Conservation (phyloP, 1,284 basidiomycete genomes). For the Tremellales sp. region DNA sequence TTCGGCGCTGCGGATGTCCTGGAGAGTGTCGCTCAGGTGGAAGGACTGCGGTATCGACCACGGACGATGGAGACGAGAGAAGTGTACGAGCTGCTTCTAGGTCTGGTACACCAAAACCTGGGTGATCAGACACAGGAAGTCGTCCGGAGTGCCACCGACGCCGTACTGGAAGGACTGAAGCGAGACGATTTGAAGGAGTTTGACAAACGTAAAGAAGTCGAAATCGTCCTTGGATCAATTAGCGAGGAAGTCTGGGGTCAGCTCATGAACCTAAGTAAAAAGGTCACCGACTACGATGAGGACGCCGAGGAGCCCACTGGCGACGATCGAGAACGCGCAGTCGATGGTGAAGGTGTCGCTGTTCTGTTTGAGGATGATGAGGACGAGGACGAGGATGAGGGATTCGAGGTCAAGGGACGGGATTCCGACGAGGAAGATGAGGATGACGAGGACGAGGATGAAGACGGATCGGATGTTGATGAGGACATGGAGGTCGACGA, state of each 20-base stretch:
- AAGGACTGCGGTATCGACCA: slow-evolving; percentile 88
- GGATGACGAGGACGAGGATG: slow-evolving; percentile 56
- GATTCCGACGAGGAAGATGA: slow-evolving; percentile 59
- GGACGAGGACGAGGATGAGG: slow-evolving; percentile 73
- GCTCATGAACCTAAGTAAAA: slow-evolving; percentile 83
- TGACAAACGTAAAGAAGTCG: slow-evolving; percentile 94
- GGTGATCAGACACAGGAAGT: slow-evolving; percentile 96
- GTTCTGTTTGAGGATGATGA: slow-evolving; percentile 97
- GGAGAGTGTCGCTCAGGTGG: slow-evolving; percentile 86
- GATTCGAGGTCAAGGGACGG: slow-evolving; percentile 60
- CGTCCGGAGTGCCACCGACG: slow-evolving; percentile 89
- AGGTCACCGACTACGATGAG: slow-evolving; percentile 91
- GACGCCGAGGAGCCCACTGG: slow-evolving; percentile 81
- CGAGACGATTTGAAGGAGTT: slow-evolving; percentile 89
- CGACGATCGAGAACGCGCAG: slow-evolving; percentile 54
- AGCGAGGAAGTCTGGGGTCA: slow-evolving; percentile 77
- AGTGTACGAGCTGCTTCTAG: slow-evolving; percentile 89
- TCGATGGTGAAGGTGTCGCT: slow-evolving; percentile 76
- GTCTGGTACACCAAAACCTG: slow-evolving; percentile 72
- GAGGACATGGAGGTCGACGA: slow-evolving; percentile 54
- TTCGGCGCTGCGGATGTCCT: slow-evolving; percentile 70
- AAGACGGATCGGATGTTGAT: slow-evolving; percentile 45
- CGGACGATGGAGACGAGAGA: slow-evolving; percentile 90
- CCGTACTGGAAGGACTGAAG: slow-evolving; percentile 84
- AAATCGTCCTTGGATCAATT: slow-evolving; percentile 65